Percentiles rank a stretch among this genome's conserved stretches.
Evolutionary conservation across 768 basidiomycete genomes (phyloP).

Genomic region (Coprinopsis cinerea): DNA sequence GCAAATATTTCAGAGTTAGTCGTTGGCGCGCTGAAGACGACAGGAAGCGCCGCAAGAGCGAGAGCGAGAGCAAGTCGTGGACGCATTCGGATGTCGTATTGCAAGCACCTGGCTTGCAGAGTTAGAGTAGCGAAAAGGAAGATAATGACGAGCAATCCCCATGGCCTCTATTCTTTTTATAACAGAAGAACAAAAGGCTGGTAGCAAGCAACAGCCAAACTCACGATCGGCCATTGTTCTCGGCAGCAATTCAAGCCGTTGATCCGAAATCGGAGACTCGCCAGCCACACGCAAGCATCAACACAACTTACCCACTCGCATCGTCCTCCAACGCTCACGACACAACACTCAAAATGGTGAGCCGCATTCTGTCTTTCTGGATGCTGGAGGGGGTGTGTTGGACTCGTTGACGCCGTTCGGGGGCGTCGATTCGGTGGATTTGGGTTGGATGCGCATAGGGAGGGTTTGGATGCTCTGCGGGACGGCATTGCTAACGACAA

Average conservation of each 20-base stretch:
- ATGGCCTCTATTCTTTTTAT: background rate
- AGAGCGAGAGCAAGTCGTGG: conserved; percentile 18
- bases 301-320: conserved; percentile 31
- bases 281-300: conserved; percentile 25
- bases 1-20: conserved; percentile 33
- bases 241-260: too few species aligned
- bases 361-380: conserved; percentile 17
- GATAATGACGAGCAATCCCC: conserved; percentile 6
- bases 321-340: conserved; percentile 21
- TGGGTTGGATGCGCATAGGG: conserved; percentile 31
- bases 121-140: conserved; percentile 4
- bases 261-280: background rate
- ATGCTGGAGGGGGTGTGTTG: background rate
- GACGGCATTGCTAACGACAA: background rate
- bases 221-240: too few species aligned
- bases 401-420: conserved; percentile 7
- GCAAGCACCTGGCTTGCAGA: conserved; percentile 31
- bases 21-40: conserved; percentile 20
- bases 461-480: conserved; percentile 29
- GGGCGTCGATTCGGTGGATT: conserved; percentile 17
- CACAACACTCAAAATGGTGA: conserved; percentile 35
- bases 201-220: too few species aligned
- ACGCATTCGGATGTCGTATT: conserved; percentile 8
- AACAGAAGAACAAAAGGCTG: background rate
- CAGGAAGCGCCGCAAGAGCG: conserved; percentile 15